Base-by-base conservation (phyloP, 345 rosid genomes). In the Sonneratia caseolaris region DNA sequence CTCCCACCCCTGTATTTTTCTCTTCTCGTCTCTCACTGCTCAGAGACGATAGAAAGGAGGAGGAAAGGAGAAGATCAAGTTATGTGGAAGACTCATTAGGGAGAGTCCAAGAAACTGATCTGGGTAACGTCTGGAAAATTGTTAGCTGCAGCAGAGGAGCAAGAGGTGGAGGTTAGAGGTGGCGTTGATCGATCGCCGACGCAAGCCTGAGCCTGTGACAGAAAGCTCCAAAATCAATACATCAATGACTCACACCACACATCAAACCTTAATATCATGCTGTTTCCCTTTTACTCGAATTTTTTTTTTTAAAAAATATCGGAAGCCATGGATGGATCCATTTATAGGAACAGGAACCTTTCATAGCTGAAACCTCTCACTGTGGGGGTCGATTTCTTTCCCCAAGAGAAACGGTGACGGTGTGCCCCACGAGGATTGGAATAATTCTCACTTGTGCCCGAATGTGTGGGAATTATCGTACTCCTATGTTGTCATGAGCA, bases 21-120 rank as follows among this genome's bases (percentile, higher is more conserved):
- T 32, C 66, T 62, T 62, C 66, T 62, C 66, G 66, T 61, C 66
- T 61, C 66, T 9, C 27, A 32, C 66, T 27, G 38, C 38, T 62
- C 38, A 27, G 66, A 62, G 37, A 57, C 64, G 35, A 57, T 24
- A n/a, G 64, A 61, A 37, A 61, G 37, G 66, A 27, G 8, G 66
- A 24, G 38, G 38, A 24, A 14, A 62, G 5, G 66, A 13, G 7
- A 62, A 62, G 38, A 62, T 35, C 15, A 13, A 11, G 32, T 62
- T 59, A 24, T 27, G 66, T 27, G 18, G 38, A 61, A 4, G 66
- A 12, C 66, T 32, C 66, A 27, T 27, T 14, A n/a, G 66, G 3
- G 66, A 62, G 37, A 62, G 37, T 27, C 66, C 66, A 35, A 62
- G 18, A 15, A 62, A 15, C 37, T 35, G 19, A 14, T 35, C 66